Evolutionary conservation across 116 monocot species (phyloP).

Genomic region (Iris pallida): DNA sequence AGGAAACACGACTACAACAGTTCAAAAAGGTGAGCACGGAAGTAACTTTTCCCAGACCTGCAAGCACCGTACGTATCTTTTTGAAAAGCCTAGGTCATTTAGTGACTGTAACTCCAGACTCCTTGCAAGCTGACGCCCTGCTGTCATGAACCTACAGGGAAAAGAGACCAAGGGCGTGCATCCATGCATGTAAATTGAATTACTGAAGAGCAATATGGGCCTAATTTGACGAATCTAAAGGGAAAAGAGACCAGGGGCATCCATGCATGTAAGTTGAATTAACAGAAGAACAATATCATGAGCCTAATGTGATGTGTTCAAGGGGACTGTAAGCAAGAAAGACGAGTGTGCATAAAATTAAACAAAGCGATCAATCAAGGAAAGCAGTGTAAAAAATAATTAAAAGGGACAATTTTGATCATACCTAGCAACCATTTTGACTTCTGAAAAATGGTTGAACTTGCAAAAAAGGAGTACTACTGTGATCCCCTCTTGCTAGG

Average conservation of each 20-base stretch:
- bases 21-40: neutral
- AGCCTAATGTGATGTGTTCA: no score
- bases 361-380: no score
- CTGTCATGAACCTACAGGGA: constrained; percentile 59
- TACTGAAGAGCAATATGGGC: neutral
- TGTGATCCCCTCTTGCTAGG: no score
- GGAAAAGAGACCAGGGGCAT: no score
- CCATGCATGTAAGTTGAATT: neutral
- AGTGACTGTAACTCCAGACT: constrained; percentile 74
- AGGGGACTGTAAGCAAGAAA: no score
- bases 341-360: no score
- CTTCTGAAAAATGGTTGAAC: no score
- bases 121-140: constrained; percentile 67
- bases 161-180: neutral
- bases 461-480: no score
- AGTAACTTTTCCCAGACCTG: constrained; percentile 41
- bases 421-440: no score
- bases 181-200: neutral
- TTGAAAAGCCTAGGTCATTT: constrained; percentile 89
- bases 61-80: constrained; percentile 88
- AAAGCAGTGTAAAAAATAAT: no score
- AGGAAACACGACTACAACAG: neutral
- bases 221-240: no score
- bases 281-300: neutral
- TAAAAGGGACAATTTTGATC: no score